Evolutionary conservation across 2,329 filamentous ascomycete genomes (phyloP).

Genomic region (Colletotrichum aenigma): DNA sequence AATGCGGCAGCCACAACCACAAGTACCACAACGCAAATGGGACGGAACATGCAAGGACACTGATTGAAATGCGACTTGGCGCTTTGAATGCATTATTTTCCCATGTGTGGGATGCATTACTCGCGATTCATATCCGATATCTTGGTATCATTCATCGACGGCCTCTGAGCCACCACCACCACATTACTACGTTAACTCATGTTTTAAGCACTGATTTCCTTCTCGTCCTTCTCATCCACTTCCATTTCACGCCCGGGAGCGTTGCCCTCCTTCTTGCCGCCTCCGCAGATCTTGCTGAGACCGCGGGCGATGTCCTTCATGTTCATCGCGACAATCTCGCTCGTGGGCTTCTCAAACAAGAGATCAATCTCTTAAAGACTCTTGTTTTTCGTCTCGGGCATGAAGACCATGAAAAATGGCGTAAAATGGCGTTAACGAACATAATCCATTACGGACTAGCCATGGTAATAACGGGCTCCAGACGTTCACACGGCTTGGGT

Average conservation of each 20-base stretch:
- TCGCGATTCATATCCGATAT: neutral
- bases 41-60: rapidly evolving
- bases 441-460: too few species aligned
- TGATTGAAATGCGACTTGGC: neutral
- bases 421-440: too few species aligned
- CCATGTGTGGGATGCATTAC: neutral
- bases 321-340: constrained; percentile 66
- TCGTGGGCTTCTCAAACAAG: constrained; percentile 67
- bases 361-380: constrained; percentile 74
- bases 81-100: neutral
- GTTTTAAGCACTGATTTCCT: neutral
- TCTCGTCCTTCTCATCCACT: neutral
- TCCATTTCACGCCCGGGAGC: neutral
- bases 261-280: neutral
- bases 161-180: neutral
- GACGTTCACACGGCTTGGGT: too few species aligned
- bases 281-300: neutral
- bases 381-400: constrained; percentile 76
- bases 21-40: neutral
- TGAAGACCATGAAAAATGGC: too few species aligned
- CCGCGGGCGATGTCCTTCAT: constrained; percentile 20
- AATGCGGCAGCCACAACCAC: neutral
- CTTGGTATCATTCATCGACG: neutral
- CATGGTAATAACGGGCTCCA: too few species aligned
- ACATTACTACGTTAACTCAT: neutral